Percentiles rank a stretch among this genome's conserved stretches.
These are phyloP conservation scores for Talaromyces sp. DNA, from an alignment of 2,329 filamentous ascomycete species.

Conservation along the genomic window DNA sequence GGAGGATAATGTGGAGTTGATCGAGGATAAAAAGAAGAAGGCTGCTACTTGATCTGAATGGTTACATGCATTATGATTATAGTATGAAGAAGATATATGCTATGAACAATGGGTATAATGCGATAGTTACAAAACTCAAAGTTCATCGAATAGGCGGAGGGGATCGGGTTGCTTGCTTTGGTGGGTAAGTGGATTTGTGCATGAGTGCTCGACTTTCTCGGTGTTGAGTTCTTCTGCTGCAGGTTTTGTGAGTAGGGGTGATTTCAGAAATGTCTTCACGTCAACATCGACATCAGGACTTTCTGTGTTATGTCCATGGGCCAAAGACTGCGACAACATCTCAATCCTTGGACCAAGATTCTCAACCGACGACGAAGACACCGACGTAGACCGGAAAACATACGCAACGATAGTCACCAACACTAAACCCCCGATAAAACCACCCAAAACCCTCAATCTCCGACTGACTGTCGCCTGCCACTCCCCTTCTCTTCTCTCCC, in stretches of 20 bases:
- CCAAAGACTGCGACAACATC: not conserved
- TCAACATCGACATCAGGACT: not conserved
- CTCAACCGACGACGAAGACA: conserved; percentile 1
- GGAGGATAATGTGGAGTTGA: conserved; percentile 87
- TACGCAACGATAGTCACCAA: conserved; percentile 28
- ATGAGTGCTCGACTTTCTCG: not conserved
- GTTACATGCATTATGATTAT: not conserved
- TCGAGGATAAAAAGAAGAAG: conserved; percentile 89
- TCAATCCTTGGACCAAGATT: conserved; percentile 3
- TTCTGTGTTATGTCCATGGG: not conserved
- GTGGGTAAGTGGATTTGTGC: not conserved
- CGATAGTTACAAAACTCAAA: conserved; percentile 2
- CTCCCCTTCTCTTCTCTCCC: conserved; percentile 40
- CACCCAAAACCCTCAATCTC: conserved; percentile 38
- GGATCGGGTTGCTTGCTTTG: conserved; percentile 1
- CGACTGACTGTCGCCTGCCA: conserved; percentile 37
- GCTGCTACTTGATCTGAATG: conserved; percentile 12
- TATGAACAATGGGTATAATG: not conserved
- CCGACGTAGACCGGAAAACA: conserved; percentile 17
- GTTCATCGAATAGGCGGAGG: conserved; percentile 13
- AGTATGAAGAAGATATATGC: not conserved
- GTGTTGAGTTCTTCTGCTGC: not conserved
- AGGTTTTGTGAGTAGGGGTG: not conserved
- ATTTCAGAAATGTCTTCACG: not conserved
- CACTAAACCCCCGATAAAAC: conserved; percentile 22